Percentiles rank a stretch among this genome's conserved stretches.
Conservation (phyloP, 768 basidiomycete genomes). For the Lactarius akahatsu region DNA sequence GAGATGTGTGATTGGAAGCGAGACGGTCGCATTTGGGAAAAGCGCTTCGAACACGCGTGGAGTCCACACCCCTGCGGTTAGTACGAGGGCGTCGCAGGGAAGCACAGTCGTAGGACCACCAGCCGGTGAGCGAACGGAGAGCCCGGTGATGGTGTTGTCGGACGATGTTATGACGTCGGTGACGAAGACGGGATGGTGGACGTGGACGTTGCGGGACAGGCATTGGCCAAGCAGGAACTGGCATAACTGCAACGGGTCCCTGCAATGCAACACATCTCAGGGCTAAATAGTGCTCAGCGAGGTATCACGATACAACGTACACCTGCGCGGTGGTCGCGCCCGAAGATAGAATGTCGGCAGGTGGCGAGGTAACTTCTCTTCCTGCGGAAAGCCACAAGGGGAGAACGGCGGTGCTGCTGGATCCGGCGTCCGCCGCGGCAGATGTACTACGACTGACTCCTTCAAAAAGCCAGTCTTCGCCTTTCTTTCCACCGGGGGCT, state of each 20-base stretch:
- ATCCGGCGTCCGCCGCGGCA: constrained; percentile 14
- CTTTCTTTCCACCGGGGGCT: constrained; percentile 18
- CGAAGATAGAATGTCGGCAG: constrained; percentile 32
- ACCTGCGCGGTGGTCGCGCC: constrained; percentile 35
- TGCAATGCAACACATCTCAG: constrained; percentile 11
- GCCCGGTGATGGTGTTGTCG: constrained; percentile 19
- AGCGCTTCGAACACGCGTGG: constrained; percentile 37
- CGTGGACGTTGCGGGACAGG: constrained; percentile 33
- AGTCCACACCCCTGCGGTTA: constrained; percentile 42
- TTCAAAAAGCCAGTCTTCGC: constrained; percentile 35
- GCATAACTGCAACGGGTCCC: constrained; percentile 35
- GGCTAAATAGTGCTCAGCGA: not conserved
- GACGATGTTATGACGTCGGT: constrained; percentile 31
- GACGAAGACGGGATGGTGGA: constrained; percentile 30
- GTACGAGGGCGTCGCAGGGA: constrained; percentile 36
- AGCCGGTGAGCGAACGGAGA: constrained; percentile 16
- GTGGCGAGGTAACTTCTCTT: not conserved
- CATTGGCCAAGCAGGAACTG: constrained; percentile 37
- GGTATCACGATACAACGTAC: constrained; percentile 32
- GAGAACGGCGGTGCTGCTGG: not conserved
- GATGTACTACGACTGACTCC: constrained; percentile 32
- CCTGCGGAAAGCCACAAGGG: constrained; percentile 19
- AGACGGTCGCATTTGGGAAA: constrained; percentile 34
- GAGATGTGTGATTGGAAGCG: constrained; percentile 34
- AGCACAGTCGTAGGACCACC: constrained; percentile 28